Base-by-base conservation (phyloP, 352 stramenopile species). In the Phytophthora rubi region DNA sequence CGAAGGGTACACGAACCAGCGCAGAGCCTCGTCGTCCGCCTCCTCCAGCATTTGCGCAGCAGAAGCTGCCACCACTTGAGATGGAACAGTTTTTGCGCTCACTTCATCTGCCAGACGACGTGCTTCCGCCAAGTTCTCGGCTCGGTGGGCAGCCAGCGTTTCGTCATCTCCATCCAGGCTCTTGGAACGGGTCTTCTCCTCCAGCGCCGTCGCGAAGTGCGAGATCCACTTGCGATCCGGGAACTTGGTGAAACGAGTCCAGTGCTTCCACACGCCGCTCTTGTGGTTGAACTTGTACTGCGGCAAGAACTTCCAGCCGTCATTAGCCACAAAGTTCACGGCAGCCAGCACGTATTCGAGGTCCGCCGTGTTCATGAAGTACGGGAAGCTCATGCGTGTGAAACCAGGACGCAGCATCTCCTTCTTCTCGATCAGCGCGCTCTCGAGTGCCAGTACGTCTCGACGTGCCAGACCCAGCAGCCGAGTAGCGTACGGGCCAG, bases 351-450 rank as follows among this genome's bases (percentile, higher is more conserved):
- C 93, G 82, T 99, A 99, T 12, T 98, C 85, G 30, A 97, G 80
- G 61, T 99, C 88, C 26, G 85, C 83, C 4, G 85, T 71, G 44
- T 59, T 73, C 65, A 97, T 83, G 26, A 90, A 97, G 73, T 97
- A 98, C 39, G 92, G 87, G 39, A 99, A 91, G 72, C 93, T 98
- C 21, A 99, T 75, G 39, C 98, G 85, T 7, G 95, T 98, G 58
- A 98, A 99, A 6, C 98, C 98, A 2, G 98, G 98, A 32, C 97
- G 83, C 10, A 99, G 77, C 57, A 99, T 84, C 73, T 99, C 97
- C 30, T 93, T 93, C 51, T 96, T 92, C 52, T 97, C 81, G 4
- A 99, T 76, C 5, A 99, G 80, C 15, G 93, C 94, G 10, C 70
- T 69, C 76, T 98, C 91, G 9, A 99, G 80, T 21, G 74, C 72